Evolutionary conservation across 164 flowering plant genomes (phyloP).

Genomic region (Sedum album): DNA sequence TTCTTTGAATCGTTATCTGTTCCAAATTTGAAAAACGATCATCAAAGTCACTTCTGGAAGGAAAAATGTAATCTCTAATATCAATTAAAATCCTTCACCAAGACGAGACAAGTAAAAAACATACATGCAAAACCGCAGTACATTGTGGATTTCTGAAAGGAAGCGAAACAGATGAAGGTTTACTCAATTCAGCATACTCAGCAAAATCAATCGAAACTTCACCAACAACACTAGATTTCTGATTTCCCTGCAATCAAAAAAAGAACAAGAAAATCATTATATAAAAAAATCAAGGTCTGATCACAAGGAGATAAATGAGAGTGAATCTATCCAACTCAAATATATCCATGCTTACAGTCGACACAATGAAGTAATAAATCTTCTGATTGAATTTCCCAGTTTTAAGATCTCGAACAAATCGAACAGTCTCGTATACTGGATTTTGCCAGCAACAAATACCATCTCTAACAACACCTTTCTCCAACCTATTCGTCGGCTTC

Average conservation of each 20-base stretch:
- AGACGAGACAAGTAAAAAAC: constrained; percentile 7
- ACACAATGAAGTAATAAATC: constrained; percentile 51
- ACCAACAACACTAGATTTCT: constrained; percentile 38
- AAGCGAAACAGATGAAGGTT: constrained; percentile 40
- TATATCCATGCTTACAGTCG: constrained; percentile 52
- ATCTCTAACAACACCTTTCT: constrained; percentile 47
- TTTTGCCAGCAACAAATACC: constrained; percentile 72
- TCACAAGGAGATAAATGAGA: too few relatives aligned
- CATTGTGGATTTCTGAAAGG: constrained; percentile 45
- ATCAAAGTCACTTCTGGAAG: background rate
- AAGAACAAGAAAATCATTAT: constrained; percentile 20
- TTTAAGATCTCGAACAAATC: constrained; percentile 52
- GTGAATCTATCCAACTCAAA: too few relatives aligned
- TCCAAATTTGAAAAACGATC: background rate
- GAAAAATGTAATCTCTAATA: too few relatives aligned
- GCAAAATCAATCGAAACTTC: constrained; percentile 55
- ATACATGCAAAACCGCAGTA: constrained; percentile 45
- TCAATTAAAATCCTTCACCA: too few relatives aligned
- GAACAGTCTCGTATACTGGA: constrained; percentile 70
- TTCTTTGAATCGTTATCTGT: constrained; percentile 69
- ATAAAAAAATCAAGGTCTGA: background rate
- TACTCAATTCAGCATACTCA: constrained; percentile 38
- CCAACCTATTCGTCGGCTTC: constrained; percentile 57
- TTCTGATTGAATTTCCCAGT: constrained; percentile 65
- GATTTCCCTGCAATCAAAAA: constrained; percentile 36